Evolutionary conservation across 768 basidiomycete species (phyloP), one percentile per base, ranked within the genome.

Genomic region (Phlebiopsis flavidoalba): DNA sequence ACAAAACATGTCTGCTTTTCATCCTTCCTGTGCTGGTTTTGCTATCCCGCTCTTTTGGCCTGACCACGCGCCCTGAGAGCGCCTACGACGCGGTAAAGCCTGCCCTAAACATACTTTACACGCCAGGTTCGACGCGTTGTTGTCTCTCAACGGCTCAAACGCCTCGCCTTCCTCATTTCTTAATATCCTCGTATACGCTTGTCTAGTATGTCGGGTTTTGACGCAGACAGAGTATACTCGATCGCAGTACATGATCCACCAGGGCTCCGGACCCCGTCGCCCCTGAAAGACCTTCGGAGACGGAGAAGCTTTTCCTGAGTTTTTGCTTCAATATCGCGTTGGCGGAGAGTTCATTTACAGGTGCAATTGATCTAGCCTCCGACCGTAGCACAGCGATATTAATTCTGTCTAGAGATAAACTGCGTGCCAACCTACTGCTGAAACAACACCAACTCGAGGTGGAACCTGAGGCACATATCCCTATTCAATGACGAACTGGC

Each of bases 401-500:
- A 33, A 55, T n/a, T 3, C 7, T 0, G 2, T 53, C n/a, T 65
- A 80, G 94, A 69, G 97, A 99, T 69, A 91, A 91, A 64, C 78
- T 98, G 31, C 85, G 95, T 19, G 92, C 87, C 50, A 96, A 95
- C 71, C 75, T 98, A 36, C 82, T 98, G 14, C 72, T 96, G 64
- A 95, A 95, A 70, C 92, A 95, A 63, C 85, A 82, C 62, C 79
- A 80, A 19, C 74, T 87, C 40, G 83, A 85, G 60, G 80, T 87
- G 14, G 83, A n/a, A 85, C 66, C 71, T 86, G 60, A 69, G 76
- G 15, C 76, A 78, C 65, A 60, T 78, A 7, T 69, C 72, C 8
- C 76, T 95, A 31, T 98, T 89, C 78, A 95, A 97, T 66, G 95
- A 98, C 68, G 94, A 96, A 69, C 80, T 99, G 37, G 95, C 93